These are phyloP conservation scores for Phytophthora chlamydospora DNA, from an alignment of 352 stramenopile species.

Conservation along the genomic window DNA sequence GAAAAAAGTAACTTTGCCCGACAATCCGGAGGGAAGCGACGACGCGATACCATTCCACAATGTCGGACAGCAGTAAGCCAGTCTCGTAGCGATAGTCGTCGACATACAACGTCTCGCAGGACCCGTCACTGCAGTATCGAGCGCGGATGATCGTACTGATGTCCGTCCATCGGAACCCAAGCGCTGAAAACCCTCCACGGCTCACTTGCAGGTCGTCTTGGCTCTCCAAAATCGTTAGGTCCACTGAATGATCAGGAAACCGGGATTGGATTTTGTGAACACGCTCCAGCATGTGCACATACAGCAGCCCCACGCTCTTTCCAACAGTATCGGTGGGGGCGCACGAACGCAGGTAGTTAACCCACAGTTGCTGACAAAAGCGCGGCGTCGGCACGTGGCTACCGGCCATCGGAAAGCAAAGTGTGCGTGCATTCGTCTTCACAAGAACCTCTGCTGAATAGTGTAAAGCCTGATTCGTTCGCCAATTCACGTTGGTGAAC, in stretches of 20 bases:
- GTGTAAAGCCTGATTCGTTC: constrained; percentile 32
- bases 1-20: constrained; percentile 42
- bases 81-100: constrained; percentile 45
- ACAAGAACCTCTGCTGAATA: constrained; percentile 22
- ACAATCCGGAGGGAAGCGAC: constrained; percentile 24
- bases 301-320: constrained; percentile 3
- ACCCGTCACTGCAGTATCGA: constrained; percentile 8
- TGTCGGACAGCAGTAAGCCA: constrained; percentile 16
- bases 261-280: background rate
- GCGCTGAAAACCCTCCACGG: background rate
- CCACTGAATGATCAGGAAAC: constrained; percentile 6
- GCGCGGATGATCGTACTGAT: constrained; percentile 18
- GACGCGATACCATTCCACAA: constrained; percentile 28
- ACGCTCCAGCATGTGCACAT: constrained; percentile 4
- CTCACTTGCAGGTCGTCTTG: constrained; percentile 15
- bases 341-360: constrained; percentile 17
- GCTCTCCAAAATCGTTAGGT: constrained; percentile 17
- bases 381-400: background rate
- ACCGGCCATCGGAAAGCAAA: constrained; percentile 19
- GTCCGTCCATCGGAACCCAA: constrained; percentile 10
- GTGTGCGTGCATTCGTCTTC: background rate
- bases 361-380: constrained; percentile 20
- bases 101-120: constrained; percentile 37
- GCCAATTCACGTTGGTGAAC: constrained; percentile 29
- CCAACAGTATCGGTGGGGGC: background rate